Evolutionary conservation across 1,284 basidiomycete genomes (phyloP), one percentile per base, ranked within the genome.

Genomic region (Anthracocystis panici-leucophaei): DNA sequence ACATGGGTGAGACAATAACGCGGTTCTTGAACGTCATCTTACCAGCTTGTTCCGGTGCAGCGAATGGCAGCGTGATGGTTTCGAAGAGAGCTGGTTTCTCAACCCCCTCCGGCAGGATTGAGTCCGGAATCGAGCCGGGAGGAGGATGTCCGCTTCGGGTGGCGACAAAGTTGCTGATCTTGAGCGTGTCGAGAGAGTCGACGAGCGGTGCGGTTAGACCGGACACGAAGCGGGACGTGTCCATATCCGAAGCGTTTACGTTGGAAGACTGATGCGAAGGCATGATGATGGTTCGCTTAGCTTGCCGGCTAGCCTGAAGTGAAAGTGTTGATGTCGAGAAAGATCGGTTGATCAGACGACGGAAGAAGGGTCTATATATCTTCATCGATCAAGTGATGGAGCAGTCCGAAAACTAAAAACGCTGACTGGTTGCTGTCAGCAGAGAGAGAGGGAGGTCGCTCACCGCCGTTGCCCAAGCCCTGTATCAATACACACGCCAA

Each of bases 1-100:
- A 83, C 82, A 83, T 82, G 41, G 81, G 82, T 12, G 75, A 63
- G 16, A 82, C 75, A 40, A 78, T 65, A 18, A 77, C 71, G 31
- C 80, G 71, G 64, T 84, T 84, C 70, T 84, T 84, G 57, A 77
- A 75, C 27, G 59, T 76, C 27, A 78, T 54, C n/a, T 52, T 65
- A 12, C 51, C 55, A 2, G 14, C 38, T 3, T 57, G 46, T 9
- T 68, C 49, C 5, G 65, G 59, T 9, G 18, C 25, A n/a, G 69
- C 61, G 41, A 71, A 62, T 2, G 79, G 79, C 20, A 81, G 40
- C 14, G 75, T 63, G 9, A 81, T 40, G 18, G 67, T 44, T 33
- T 67, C 50, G 61, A 84, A 79, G 11, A 84, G 69, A 21, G 67
- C 58, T 12, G 83, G 83, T n/a, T 73, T 73, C 35, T 63, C 42